Percentiles rank a stretch among this genome's conserved stretches.
Evolutionary conservation across 2,329 filamentous ascomycete genomes (phyloP).

Genomic region (Pseudohalonectria lignicola): DNA sequence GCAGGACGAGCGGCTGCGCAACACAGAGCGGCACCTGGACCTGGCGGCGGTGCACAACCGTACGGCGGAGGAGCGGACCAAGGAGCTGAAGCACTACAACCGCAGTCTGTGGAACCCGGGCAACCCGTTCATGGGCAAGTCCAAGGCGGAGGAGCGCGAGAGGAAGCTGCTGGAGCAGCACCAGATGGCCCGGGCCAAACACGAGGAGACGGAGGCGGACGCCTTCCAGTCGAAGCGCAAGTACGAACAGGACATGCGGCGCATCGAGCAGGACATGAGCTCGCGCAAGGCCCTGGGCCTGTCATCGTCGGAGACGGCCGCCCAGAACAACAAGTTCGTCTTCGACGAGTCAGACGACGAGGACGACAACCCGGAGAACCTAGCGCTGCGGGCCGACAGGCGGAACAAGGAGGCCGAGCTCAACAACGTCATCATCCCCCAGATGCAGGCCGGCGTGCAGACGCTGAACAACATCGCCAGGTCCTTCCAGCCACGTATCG

Average conservation of each 20-base stretch:
- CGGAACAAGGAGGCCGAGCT: constrained; percentile 29
- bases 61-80: constrained; percentile 67
- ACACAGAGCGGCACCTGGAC: constrained; percentile 75
- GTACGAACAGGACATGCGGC: constrained; percentile 33
- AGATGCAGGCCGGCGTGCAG: constrained; percentile 59
- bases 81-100: constrained; percentile 77
- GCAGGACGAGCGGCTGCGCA: constrained; percentile 72
- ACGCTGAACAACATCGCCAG: constrained; percentile 63
- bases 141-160: constrained; percentile 53
- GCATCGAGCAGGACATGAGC: constrained; percentile 27
- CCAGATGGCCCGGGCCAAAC: constrained; percentile 51
- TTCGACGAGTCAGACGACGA: constrained; percentile 12
- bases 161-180: constrained; percentile 59
- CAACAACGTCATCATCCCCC: constrained; percentile 41
- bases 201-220: constrained; percentile 50
- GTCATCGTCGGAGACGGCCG: constrained; percentile 19
- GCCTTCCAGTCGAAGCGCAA: constrained; percentile 40
- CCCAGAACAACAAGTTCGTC: constrained; percentile 9
- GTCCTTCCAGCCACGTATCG: constrained; percentile 66
- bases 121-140: constrained; percentile 66
- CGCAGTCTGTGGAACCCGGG: constrained; percentile 60
- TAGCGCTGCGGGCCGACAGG: constrained; percentile 3
- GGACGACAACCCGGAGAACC: constrained; percentile 7
- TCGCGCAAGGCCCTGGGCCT: constrained; percentile 42
- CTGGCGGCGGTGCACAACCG: constrained; percentile 66